Percentiles rank a stretch among this genome's conserved stretches.
Conservation (phyloP, 2,329 filamentous ascomycete genomes). For the Intubia oerlemansii region DNA sequence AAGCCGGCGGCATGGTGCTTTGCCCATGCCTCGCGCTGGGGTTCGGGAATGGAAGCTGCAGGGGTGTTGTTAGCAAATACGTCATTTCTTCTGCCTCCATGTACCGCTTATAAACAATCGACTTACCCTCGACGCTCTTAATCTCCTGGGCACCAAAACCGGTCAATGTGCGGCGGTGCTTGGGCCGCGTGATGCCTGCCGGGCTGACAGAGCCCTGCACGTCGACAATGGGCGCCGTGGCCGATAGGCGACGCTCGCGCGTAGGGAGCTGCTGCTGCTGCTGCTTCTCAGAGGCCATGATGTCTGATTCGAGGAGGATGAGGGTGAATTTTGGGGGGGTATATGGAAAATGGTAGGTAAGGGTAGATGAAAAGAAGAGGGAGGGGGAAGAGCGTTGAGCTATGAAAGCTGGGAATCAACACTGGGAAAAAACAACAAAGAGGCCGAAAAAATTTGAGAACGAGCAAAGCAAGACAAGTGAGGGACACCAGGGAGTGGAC, state of each 20-base stretch:
- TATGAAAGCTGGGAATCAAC: too few species aligned
- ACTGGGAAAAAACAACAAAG: too few species aligned
- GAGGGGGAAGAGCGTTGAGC: too few species aligned
- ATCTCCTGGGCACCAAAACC: slow-evolving; percentile 83
- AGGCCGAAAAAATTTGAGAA: too few species aligned
- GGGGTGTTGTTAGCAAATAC: not conserved
- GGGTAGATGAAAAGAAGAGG: not conserved
- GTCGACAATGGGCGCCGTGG: slow-evolving; percentile 64
- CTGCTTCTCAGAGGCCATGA: too few species aligned
- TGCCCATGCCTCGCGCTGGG: slow-evolving; percentile 63
- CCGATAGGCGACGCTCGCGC: slow-evolving; percentile 64
- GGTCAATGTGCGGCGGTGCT: slow-evolving; percentile 93
- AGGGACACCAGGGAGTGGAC: not conserved
- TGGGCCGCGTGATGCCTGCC: slow-evolving; percentile 66
- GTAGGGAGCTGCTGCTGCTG: slow-evolving; percentile 25
- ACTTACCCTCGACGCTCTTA: slow-evolving; percentile 70
- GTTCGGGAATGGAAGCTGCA: slow-evolving; percentile 64
- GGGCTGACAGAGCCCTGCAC: slow-evolving; percentile 74
- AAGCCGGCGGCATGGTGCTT: slow-evolving; percentile 45
- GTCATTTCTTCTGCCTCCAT: too few species aligned
- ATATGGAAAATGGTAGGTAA: too few species aligned
- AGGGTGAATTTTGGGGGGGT: not conserved
- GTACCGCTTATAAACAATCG: too few species aligned
- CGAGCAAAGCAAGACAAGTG: not conserved
- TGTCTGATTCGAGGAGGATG: not conserved